These are phyloP conservation scores for Nemania sp. DNA, from an alignment of 2,329 filamentous ascomycete species.

Conservation along the genomic window DNA sequence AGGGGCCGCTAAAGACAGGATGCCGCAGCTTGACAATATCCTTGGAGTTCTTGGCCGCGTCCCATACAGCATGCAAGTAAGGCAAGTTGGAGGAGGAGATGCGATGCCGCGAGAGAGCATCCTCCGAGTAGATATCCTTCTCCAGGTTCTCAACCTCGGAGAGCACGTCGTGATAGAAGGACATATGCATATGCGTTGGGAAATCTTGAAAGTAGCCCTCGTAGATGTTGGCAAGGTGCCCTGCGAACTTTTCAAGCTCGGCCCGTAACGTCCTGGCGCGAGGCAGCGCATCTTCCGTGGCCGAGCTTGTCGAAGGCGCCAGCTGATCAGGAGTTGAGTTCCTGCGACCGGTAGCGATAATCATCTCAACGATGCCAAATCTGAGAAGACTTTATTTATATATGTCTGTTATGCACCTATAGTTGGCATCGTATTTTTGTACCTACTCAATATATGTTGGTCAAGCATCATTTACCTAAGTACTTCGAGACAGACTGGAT, in stretches of 20 bases:
- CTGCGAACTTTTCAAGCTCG: slow-evolving; percentile 34
- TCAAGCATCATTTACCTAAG: background rate
- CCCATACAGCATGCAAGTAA: slow-evolving; percentile 39
- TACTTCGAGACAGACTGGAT: background rate
- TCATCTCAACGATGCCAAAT: slow-evolving; percentile 1
- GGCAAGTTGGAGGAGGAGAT: slow-evolving; percentile 38
- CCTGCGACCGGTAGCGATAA: background rate
- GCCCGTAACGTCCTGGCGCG: slow-evolving; percentile 29
- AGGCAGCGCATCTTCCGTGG: slow-evolving; percentile 7
- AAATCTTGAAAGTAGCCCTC: slow-evolving; percentile 38
- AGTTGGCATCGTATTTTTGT: no score
- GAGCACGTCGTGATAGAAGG: slow-evolving; percentile 31
- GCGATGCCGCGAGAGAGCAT: slow-evolving; percentile 32
- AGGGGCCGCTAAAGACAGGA: slow-evolving; percentile 34
- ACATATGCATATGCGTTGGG: slow-evolving; percentile 33
- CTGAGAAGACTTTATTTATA: background rate
- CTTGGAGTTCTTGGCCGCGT: slow-evolving; percentile 37
- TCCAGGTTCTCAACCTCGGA: slow-evolving; percentile 33
- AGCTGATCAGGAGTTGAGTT: slow-evolving; percentile 1
- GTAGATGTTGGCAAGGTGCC: slow-evolving; percentile 34
- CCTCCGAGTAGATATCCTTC: slow-evolving; percentile 26
- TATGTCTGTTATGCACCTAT: no score
- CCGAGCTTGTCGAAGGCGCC: background rate
- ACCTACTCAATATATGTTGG: no score
- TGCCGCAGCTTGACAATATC: slow-evolving; percentile 40